phyloP scores from a whole-genome alignment of 1,284 basidiomycete species.

The Puccinia triticina region DNA sequence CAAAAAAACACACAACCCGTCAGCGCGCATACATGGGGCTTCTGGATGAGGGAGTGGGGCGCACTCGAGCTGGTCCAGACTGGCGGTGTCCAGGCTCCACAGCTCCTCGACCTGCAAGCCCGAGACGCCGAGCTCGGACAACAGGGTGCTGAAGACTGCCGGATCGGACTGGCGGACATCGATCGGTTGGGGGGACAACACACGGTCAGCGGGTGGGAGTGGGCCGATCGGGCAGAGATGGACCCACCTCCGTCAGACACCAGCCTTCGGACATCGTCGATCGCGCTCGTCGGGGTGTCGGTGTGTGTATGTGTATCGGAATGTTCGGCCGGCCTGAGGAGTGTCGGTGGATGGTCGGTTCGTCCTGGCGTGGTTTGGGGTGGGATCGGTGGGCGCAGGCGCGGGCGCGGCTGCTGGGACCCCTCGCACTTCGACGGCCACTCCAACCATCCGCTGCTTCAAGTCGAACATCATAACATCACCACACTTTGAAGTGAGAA shows the following conservation, averaged over 20 bases:
- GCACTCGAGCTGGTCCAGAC: slow-evolving; percentile 30
- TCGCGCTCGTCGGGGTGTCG: not conserved
- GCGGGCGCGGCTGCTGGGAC: too few relatives aligned
- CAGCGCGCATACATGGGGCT: too few relatives aligned
- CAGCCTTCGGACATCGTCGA: slow-evolving; percentile 43
- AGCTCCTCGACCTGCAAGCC: slow-evolving; percentile 63
- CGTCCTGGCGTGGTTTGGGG: too few relatives aligned
- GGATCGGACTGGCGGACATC: slow-evolving; percentile 58
- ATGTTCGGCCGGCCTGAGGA: too few relatives aligned
- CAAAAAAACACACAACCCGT: slow-evolving; percentile 17
- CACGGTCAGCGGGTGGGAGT: not conserved
- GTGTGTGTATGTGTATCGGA: too few relatives aligned
- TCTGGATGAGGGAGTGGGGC: not conserved
- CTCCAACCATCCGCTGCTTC: too few relatives aligned
- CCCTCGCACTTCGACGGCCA: too few relatives aligned
- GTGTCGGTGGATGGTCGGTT: too few relatives aligned
- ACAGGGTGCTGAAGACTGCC: slow-evolving; percentile 63
- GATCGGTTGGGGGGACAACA: not conserved
- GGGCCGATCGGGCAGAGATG: too few relatives aligned
- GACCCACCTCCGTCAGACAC: slow-evolving; percentile 37
- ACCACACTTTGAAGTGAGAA: too few relatives aligned
- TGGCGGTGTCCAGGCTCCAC: slow-evolving; percentile 50
- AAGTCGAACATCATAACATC: too few relatives aligned
- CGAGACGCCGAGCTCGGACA: slow-evolving; percentile 62
- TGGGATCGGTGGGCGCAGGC: too few relatives aligned